Conservation (phyloP, 305 asterid genomes). For the Striga hermonthica region DNA sequence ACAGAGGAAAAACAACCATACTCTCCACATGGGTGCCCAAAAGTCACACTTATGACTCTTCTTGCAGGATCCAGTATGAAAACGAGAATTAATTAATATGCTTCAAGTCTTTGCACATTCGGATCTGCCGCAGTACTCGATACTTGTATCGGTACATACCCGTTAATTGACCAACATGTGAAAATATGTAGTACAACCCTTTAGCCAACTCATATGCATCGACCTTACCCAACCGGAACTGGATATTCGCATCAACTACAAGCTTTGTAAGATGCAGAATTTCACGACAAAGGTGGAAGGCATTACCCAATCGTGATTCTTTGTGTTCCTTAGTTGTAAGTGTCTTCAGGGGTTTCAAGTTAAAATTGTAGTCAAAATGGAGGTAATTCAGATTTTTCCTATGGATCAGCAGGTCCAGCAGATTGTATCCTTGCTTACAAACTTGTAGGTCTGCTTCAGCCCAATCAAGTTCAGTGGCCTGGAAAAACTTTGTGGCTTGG, state of each 20-base stretch:
- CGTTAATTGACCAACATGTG: constrained; percentile 98
- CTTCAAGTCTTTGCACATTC: constrained; percentile 99
- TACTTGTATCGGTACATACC: constrained; percentile 98
- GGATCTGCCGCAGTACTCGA: constrained; percentile 98
- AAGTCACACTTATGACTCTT: constrained; percentile 99
- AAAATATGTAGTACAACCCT: constrained; percentile 92
- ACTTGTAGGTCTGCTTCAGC: constrained; percentile 99
- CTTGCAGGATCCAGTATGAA: constrained; percentile 97
- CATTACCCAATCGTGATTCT: constrained; percentile 96
- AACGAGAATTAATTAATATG: constrained; percentile 95
- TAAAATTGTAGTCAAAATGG: constrained; percentile 96
- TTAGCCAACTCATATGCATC: constrained; percentile 99
- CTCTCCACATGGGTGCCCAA: constrained; percentile 99
- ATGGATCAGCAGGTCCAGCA: constrained; percentile 94
- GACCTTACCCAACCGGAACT: constrained; percentile 98
- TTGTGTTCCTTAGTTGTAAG: constrained; percentile 97
- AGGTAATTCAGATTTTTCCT: constrained; percentile 93
- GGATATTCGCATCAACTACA: constrained; percentile 97
- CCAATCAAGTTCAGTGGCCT: constrained; percentile 99
- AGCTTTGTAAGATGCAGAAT: constrained; percentile 93
- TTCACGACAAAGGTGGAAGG: constrained; percentile 99
- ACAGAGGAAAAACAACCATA: constrained; percentile 98
- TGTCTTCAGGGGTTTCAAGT: constrained; percentile 97
- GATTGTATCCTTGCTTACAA: constrained; percentile 98
- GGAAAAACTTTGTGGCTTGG: constrained; percentile 96